phyloP scores from a whole-genome alignment of 2,329 filamentous ascomycete genomes.

The Curvularia verruculosa region DNA sequence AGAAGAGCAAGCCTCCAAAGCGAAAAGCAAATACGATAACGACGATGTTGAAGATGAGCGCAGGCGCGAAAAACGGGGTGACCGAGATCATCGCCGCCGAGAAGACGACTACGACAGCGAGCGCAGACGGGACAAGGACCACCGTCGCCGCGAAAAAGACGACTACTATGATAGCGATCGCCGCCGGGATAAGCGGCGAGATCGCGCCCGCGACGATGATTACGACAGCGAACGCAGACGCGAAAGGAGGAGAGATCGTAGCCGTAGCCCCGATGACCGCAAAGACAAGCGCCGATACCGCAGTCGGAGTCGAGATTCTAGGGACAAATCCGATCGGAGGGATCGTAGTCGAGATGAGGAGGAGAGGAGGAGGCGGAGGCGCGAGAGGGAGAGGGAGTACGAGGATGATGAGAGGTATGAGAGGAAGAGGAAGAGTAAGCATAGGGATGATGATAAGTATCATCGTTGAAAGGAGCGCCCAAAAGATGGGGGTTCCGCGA shows the following conservation, averaged over 20 bases:
- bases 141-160: slow-evolving; percentile 26
- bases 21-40: slow-evolving; percentile 22
- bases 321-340: slow-evolving; percentile 24
- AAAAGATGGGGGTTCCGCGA: too few species aligned
- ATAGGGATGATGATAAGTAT: slow-evolving; percentile 22
- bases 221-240: slow-evolving; percentile 21
- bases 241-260: slow-evolving; percentile 25
- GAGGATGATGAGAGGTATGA: slow-evolving; percentile 30
- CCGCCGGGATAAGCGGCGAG: slow-evolving; percentile 24
- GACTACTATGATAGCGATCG: slow-evolving; percentile 31
- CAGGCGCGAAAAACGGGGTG: slow-evolving; percentile 25
- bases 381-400: slow-evolving; percentile 34
- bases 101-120: slow-evolving; percentile 32
- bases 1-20: slow-evolving; percentile 44
- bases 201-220: slow-evolving; percentile 23
- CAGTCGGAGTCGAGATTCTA: slow-evolving; percentile 33
- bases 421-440: slow-evolving; percentile 24
- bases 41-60: slow-evolving; percentile 25
- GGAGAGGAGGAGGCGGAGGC: slow-evolving; percentile 32
- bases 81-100: slow-evolving; percentile 22
- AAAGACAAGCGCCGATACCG: slow-evolving; percentile 30
- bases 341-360: slow-evolving; percentile 30
- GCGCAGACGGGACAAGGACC: slow-evolving; percentile 23
- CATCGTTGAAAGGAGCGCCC: slow-evolving; percentile 15
- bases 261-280: slow-evolving; percentile 38